phyloP scores from a whole-genome alignment of 1,284 basidiomycete genomes.

The Puccinia polysora region DNA sequence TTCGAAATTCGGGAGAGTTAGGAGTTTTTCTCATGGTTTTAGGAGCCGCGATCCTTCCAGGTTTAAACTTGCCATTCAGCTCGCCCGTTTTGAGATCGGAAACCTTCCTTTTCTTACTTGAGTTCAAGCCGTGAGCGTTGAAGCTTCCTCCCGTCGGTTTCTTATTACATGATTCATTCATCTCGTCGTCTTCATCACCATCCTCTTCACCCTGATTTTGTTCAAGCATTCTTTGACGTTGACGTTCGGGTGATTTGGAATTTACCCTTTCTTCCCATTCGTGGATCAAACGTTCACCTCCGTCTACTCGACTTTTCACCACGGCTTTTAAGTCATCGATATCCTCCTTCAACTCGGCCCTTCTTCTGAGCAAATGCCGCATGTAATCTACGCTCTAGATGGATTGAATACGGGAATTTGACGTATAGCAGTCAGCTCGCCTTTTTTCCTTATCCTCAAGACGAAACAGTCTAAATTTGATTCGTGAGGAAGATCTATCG shows the following conservation, averaged over 20 bases:
- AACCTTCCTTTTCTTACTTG: constrained; percentile 34
- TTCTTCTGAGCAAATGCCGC: constrained; percentile 45
- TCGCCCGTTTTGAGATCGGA: constrained; percentile 12
- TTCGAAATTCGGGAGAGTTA: not conserved
- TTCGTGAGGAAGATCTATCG: not conserved
- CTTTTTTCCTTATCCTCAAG: not conserved
- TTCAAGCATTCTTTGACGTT: constrained; percentile 45
- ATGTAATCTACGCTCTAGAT: constrained; percentile 47
- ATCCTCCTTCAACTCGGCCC: constrained; percentile 46
- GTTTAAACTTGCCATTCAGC: not conserved
- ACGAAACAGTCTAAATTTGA: too few species aligned
- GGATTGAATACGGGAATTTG: not conserved
- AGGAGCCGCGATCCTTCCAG: not conserved
- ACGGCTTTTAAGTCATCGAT: constrained; percentile 47
- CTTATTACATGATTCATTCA: constrained; percentile 16
- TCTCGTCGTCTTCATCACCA: constrained; percentile 45
- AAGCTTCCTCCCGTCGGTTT: not conserved
- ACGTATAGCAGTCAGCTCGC: not conserved
- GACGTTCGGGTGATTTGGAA: constrained; percentile 39
- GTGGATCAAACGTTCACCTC: constrained; percentile 45
- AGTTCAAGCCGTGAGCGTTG: not conserved
- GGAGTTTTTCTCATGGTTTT: not conserved
- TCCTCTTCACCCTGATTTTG: constrained; percentile 44
- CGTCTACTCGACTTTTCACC: constrained; percentile 45
- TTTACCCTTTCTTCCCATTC: constrained; percentile 45